A percentile compares a stretch with the other conserved stretches of the same genome.
These are phyloP conservation scores for Yamadazyma dendronema DNA, from an alignment of 1,139 yeast genomes.

Conservation along the genomic window DNA sequence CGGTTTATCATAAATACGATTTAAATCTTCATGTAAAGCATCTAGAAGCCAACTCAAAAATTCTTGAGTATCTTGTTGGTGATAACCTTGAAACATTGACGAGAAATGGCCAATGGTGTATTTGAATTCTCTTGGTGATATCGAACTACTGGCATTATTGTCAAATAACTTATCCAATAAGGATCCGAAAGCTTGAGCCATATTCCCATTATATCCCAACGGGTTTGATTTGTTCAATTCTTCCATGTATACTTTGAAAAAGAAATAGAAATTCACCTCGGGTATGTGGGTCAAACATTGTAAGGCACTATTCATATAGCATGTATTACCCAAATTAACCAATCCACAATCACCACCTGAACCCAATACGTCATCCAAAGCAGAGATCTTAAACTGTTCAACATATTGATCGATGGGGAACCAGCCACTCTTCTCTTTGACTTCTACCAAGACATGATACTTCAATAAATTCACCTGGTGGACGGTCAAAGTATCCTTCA, in stretches of 20 bases:
- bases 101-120: slow-evolving; percentile 76
- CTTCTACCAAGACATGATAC: slow-evolving; percentile 37
- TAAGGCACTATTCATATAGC: slow-evolving; percentile 95
- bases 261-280: slow-evolving; percentile 74
- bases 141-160: slow-evolving; percentile 18
- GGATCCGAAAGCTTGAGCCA: slow-evolving; percentile 72
- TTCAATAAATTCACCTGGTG: slow-evolving; percentile 29
- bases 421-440: slow-evolving; percentile 20
- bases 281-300: slow-evolving; percentile 90
- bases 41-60: slow-evolving; percentile 86
- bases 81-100: slow-evolving; percentile 80
- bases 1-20: slow-evolving; percentile 78
- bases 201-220: slow-evolving; percentile 77
- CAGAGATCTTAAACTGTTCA: slow-evolving; percentile 8
- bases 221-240: slow-evolving; percentile 76
- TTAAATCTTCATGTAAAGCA: slow-evolving; percentile 91
- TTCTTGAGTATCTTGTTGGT: slow-evolving; percentile 96
- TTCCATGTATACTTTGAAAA: slow-evolving; percentile 53
- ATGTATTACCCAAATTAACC: slow-evolving; percentile 84
- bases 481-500: slow-evolving; percentile 24
- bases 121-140: slow-evolving; percentile 76
- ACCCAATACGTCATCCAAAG: slow-evolving; percentile 17
- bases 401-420: slow-evolving; percentile 31
- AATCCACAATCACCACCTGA: slow-evolving; percentile 56
- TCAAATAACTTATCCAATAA: slow-evolving; percentile 59